Conservation (phyloP, 768 basidiomycete genomes). For the Amanita exitialis region DNA sequence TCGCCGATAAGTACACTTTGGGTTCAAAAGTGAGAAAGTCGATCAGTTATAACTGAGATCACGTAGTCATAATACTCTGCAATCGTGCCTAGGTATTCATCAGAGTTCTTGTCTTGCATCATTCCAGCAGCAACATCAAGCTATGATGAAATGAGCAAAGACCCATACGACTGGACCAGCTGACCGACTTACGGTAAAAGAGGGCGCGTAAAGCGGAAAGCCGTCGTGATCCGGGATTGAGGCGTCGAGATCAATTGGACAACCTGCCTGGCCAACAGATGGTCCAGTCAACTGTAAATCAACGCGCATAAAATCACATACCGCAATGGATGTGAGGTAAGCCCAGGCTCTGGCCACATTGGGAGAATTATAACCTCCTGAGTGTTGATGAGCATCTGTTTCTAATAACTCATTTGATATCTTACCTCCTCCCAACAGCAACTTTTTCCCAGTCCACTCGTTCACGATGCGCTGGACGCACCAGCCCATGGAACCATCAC, state of each 20-base stretch:
- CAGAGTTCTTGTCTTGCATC: conserved; percentile 64
- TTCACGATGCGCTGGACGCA: conserved; percentile 41
- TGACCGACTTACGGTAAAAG: conserved; percentile 42
- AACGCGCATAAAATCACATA: conserved; percentile 23
- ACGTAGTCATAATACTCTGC: conserved; percentile 29
- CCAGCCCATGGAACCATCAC: conserved; percentile 63
- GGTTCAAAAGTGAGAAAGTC: conserved; percentile 26
- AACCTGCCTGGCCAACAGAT: conserved; percentile 31
- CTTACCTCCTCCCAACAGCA: conserved; percentile 71
- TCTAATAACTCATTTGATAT: conserved; percentile 1
- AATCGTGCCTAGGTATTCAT: conserved; percentile 40
- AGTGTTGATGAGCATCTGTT: conserved; percentile 9
- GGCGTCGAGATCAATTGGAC: conserved; percentile 44
- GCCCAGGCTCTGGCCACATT: conserved; percentile 88
- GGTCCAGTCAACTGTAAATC: neutral
- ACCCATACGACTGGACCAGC: neutral
- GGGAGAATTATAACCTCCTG: conserved; percentile 76
- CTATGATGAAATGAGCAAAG: conserved; percentile 12
- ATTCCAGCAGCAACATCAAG: conserved; percentile 67
- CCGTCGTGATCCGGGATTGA: conserved; percentile 69
- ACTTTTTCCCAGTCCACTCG: conserved; percentile 47
- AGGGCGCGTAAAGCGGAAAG: conserved; percentile 70
- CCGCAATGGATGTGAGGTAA: conserved; percentile 66
- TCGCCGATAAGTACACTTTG: too few relatives aligned
- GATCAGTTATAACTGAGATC: conserved; percentile 19